These are phyloP conservation scores for Colletotrichum sp. DNA, from an alignment of 2,329 filamentous ascomycete species.

Conservation along the genomic window DNA sequence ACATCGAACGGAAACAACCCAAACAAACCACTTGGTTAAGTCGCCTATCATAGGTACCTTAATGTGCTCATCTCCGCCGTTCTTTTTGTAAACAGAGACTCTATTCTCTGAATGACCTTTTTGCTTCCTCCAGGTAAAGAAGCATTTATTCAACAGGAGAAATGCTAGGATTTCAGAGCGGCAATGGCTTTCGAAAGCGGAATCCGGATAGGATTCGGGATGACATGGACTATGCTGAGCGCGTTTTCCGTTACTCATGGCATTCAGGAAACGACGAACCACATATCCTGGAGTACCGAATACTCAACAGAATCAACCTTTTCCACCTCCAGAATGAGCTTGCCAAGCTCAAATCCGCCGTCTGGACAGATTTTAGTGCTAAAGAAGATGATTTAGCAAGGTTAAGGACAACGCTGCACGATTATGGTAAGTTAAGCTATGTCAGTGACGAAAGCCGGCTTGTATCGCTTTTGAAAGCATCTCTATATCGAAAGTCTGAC, in stretches of 20 bases:
- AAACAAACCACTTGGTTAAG: background rate
- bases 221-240: background rate
- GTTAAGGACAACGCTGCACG: background rate
- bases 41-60: background rate
- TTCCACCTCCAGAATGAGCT: background rate
- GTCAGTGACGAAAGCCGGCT: too few species aligned
- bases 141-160: background rate
- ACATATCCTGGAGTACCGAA: background rate
- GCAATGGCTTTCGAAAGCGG: background rate
- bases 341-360: background rate
- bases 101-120: background rate
- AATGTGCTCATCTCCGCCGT: background rate
- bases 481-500: too few species aligned
- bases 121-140: background rate
- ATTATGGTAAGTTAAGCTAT: background rate
- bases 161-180: background rate
- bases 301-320: background rate
- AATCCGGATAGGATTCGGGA: background rate
- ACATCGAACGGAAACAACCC: background rate
- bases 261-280: background rate
- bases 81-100: background rate
- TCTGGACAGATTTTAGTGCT: background rate
- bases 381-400: background rate
- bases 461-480: accelerated
- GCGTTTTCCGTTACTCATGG: background rate